Base-by-base conservation (phyloP, 2,329 filamentous ascomycete genomes). In the Ceratocystis albifundus region DNA sequence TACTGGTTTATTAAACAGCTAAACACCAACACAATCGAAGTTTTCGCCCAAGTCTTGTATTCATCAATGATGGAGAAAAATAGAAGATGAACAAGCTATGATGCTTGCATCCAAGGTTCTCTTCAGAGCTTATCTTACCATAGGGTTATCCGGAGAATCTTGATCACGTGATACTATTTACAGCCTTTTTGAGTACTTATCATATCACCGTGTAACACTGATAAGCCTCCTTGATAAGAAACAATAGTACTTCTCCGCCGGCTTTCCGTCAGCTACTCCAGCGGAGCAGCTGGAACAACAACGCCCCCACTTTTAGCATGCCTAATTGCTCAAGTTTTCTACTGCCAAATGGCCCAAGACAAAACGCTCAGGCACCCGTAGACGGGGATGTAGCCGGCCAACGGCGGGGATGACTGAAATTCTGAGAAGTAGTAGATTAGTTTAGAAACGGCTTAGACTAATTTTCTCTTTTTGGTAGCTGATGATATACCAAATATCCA, bases 311-410 rank as follows among this genome's bases (percentile, higher is more conserved):
- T 36, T 53, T 28, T 28, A 7, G 48, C 22, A 53, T 20, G 5
- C 48, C 48, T 12, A 20, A n/a, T 10, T 10, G 3, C 25, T 17
- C 55, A 59, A 32, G n/a, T 36, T 36, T 36, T 12, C 28, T 30
- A 15, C 55, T 36, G 12, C 36, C 22, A 48, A 44, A 46, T 25
- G 22, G 30, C 22, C 36, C n/a, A 44, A n/a, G 41, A 32, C 10
- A 48, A 44, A 15, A 22, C 44, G 12, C 22, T 25, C n/a, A 62
- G 36, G 46, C 61, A 25, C 22, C 36, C 22, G 12, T 62, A 62
- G 41, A 48, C 61, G 61, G 61, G 61, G 61, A 62, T 46, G 17
- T 62, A 62, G 36, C 61, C 61, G 61, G 61, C 22, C 20, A 62
- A 25, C 36, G 44, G 44, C 61, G 61, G 61, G 44, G 61, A 62